These are phyloP conservation scores for Talaromyces sp. DNA, from an alignment of 2,329 filamentous ascomycete species.

Conservation along the genomic window DNA sequence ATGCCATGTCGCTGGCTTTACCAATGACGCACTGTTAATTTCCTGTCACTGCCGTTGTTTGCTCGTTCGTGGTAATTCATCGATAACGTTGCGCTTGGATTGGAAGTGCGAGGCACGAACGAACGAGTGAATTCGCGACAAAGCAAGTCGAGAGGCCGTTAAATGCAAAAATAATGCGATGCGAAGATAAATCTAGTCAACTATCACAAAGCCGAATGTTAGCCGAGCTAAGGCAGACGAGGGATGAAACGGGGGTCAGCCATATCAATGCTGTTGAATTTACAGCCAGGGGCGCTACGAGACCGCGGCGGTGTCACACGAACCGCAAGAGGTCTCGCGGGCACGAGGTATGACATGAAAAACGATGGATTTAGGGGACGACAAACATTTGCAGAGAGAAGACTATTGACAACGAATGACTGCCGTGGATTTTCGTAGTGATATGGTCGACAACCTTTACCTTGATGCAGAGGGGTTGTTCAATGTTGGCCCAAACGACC, in stretches of 20 bases:
- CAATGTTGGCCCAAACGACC: neutral
- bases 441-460: neutral
- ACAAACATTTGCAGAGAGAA: neutral
- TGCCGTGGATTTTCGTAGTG: neutral
- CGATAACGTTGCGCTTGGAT: neutral
- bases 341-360: neutral
- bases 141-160: neutral
- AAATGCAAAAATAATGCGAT: neutral
- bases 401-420: neutral
- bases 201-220: neutral
- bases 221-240: neutral
- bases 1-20: slow-evolving; percentile 31
- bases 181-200: neutral
- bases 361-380: neutral
- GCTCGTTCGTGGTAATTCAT: slow-evolving; percentile 14
- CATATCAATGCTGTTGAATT: neutral
- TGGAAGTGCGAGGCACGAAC: neutral
- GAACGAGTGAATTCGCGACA: neutral
- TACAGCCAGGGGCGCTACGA: slow-evolving; percentile 4
- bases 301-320: slow-evolving; percentile 5
- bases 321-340: neutral
- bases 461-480: neutral
- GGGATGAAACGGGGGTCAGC: slow-evolving; percentile 9
- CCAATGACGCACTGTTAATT: neutral
- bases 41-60: neutral